A percentile compares a stretch with the other conserved stretches of the same genome.
Conservation (phyloP, 495 filamentous ascomycete genomes). For the Acidomyces sp. region DNA sequence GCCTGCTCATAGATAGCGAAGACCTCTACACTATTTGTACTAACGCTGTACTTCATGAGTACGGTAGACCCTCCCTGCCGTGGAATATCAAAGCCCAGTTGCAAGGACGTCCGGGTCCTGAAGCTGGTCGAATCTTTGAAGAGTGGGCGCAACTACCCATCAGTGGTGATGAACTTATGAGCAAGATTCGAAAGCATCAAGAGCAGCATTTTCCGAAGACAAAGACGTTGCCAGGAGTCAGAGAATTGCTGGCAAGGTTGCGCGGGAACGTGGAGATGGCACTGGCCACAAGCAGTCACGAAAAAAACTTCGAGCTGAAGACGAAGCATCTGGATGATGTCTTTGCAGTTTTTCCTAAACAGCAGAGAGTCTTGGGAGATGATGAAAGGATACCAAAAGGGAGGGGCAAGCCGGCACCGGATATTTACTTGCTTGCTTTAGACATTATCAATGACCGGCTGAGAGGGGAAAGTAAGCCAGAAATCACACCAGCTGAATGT, state of each 20-base stretch:
- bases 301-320: conserved; percentile 64
- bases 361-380: conserved; percentile 69
- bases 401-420: conserved; percentile 81
- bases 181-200: conserved; percentile 49
- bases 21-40: conserved; percentile 79
- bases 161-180: conserved; percentile 45
- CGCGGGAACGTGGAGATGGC: conserved; percentile 53
- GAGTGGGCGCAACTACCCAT: conserved; percentile 86
- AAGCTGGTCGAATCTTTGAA: conserved; percentile 49
- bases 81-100: conserved; percentile 92
- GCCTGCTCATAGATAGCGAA: conserved; percentile 84
- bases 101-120: conserved; percentile 76
- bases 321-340: conserved; percentile 57
- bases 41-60: conserved; percentile 64
- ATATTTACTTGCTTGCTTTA: conserved; percentile 86
- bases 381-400: conserved; percentile 68
- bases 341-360: conserved; percentile 56
- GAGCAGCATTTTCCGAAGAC: conserved; percentile 55
- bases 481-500: conserved; percentile 73
- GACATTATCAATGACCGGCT: conserved; percentile 68
- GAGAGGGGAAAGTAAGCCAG: conserved; percentile 41
- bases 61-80: conserved; percentile 58
- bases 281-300: conserved; percentile 67
- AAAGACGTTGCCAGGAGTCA: conserved; percentile 66
- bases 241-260: conserved; percentile 41